Base-by-base conservation (phyloP, 441 rosid genomes). In the Aquilaria agallochum region DNA sequence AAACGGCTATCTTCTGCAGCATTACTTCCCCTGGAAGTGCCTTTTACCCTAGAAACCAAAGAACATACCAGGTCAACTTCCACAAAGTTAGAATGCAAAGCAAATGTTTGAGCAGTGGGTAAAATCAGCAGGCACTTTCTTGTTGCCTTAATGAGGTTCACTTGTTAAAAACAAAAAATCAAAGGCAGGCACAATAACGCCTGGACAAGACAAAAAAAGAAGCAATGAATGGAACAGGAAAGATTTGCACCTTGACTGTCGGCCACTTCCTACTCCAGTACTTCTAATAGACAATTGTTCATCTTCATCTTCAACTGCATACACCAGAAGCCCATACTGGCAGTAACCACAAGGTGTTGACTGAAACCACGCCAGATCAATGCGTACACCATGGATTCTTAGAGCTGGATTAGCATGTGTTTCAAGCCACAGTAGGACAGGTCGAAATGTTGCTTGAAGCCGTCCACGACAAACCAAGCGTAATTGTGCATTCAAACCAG, bases 401-500 rank as follows among this genome's bases (percentile, higher is more conserved):
- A 96, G 71, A 65, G 95, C 88, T 47, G 98, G 95, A 79, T 96
- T 92, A 56, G 94, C 99, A 72, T 96, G 91, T 46, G 90, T 90
- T 78, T 89, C 97, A 72, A 95, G 85, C 99, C 97, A 95, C 74
- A 52, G 82, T 55, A 90, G 69, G 64, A 92, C 86, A 60, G 89
- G 71, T 66, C 76, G 77, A 71, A 92, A 87, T 63, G 98, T 84
- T 48, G 78, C 79, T 74, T 76, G 78, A 59, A 96, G 74, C 64
- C 91, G 78, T 66, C 99, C 98, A 63, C 86, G 84, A 31, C 85
- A 75, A 83, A 96, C 99, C 62, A 96, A 80, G 60, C 98, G 97
- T 66, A 92, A 68, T 73, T 90, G 98, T 60, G 96, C 95, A 86
- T 90, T 96, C 76, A 96, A 80, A 83, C 99, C 99, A 69, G 98